Base-by-base conservation (phyloP, 1,284 basidiomycete genomes). In the Melampsora americana region DNA sequence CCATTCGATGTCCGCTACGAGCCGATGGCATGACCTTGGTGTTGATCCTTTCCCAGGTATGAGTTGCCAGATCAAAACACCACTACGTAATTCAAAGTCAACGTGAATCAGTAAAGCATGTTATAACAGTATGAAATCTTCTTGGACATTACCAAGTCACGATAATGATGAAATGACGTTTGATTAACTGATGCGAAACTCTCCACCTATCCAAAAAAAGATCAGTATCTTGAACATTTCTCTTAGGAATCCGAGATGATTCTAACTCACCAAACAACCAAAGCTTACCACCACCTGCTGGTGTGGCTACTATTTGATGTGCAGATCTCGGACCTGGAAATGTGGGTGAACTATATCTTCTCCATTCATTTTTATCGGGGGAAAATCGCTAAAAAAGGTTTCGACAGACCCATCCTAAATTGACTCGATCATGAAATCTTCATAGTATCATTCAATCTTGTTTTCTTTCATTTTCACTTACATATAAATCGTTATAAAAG, bases 1-100 rank as follows among this genome's bases (percentile, higher is more conserved):
- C n/a, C 92, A 96, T 94, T 88, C 92, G 85, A 83, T 92, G 92
- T 0, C 94, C 94, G 18, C 90, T 92, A 35, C 94, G 86, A 1
- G 92, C 91, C 60, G 87, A 89, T 0, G 93, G 93, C 20, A 88
- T 86, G 20, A 90, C 83, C 81, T 93, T 95, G 9, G 92, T 86
- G 87, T 96, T 93, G 75, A 95, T 91, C 23, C 92, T 86, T 78
- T 96, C 92, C 94, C 94, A 97, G 0, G 87, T 84, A 80, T 93
- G 90, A 0, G 87, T 88, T 2, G 85, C 78, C 44, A 92, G 87
- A 79, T 92, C 90, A 79, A 92, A 82, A 66, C 75, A 78, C 80
- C 81, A 92, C 64, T 66, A 44, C 26, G 35, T 18, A 32, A 35
- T 35, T 35, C 35, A 3, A 35, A 35, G 35, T 35, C 35, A 35